Base-by-base conservation (phyloP, 306 rosid species). In the Cicer chorassanicum region DNA sequence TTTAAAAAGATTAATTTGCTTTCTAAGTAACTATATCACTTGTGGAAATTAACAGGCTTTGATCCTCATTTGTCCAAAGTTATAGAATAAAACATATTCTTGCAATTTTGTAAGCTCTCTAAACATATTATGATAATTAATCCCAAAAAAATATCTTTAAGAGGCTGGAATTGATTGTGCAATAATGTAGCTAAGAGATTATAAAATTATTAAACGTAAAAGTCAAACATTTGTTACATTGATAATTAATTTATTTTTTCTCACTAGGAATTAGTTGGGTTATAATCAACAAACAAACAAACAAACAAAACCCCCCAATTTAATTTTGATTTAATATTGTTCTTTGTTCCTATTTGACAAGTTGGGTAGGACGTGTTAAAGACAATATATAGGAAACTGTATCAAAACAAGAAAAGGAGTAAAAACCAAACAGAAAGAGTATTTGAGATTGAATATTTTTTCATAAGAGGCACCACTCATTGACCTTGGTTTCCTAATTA, bases 401-500 rank as follows among this genome's bases (percentile, higher is more conserved):
- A 76, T 36, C 71, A 73, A 76, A 75, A 65, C 62, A 56, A 75
- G 55, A 78, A 67, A 85, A 63, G 81, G 64, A 66, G 78, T 54
- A 79, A 71, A 79, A 72, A 78, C 62, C 84, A 85, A 84, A 86
- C 81, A 64, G 74, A 82, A 84, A 77, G 73, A 24, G 76, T 19
- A 63, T 56, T 18, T 56, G 73, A 16, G 44, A 77, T 81, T 81
- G 79, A 88, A 82, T 60, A 75, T 80, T 78, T 78, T 79, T 78
- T 67, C 19, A 83, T 56, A 88, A 81, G 78, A 84, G 82, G 83
- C 84, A 75, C 67, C 93, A 82, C 77, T 74, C 86, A 91, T 91
- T 93, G 98, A 94, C 92, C 97, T 82, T 75, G 68, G 87, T 81
- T 87, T 81, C 61, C 43, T 75, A 72, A 68, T 82, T 81, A 78